Evolutionary conservation across 805 yeast genomes (phyloP).

Genomic region (Babjeviella inositovora): DNA sequence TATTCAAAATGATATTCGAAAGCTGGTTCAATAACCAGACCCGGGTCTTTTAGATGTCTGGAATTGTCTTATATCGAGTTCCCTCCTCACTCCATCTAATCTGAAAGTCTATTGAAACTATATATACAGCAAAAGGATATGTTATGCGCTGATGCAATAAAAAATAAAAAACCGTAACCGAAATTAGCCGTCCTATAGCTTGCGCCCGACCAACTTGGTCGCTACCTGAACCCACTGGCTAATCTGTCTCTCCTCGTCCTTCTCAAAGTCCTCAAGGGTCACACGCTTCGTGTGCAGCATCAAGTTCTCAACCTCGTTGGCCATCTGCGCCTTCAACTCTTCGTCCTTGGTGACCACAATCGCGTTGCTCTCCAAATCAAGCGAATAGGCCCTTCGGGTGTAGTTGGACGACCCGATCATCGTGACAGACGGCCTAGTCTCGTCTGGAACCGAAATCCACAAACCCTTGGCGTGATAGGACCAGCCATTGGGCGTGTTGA

Average conservation of each 20-base stretch:
- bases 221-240: constrained; percentile 51
- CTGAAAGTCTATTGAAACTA: too few species aligned
- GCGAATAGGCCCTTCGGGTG: constrained; percentile 75
- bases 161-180: too few species aligned
- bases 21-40: too few species aligned
- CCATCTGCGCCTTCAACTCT: constrained; percentile 38
- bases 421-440: constrained; percentile 47
- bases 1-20: too few species aligned
- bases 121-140: too few species aligned
- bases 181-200: constrained; percentile 25
- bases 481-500: constrained; percentile 79
- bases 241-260: constrained; percentile 42
- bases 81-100: too few species aligned
- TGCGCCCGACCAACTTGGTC: constrained; percentile 43
- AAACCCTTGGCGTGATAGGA: constrained; percentile 96
- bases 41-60: too few species aligned
- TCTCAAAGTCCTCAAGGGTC: constrained; percentile 41
- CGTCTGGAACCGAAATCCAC: constrained; percentile 58
- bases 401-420: constrained; percentile 89
- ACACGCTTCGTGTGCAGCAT: constrained; percentile 33
- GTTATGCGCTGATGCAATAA: too few species aligned
- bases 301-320: constrained; percentile 46
- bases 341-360: constrained; percentile 58
- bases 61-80: too few species aligned
- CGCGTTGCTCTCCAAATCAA: constrained; percentile 83